phyloP scores from a whole-genome alignment of 208 protist genomes.

The Leishmania mexicana region DNA sequence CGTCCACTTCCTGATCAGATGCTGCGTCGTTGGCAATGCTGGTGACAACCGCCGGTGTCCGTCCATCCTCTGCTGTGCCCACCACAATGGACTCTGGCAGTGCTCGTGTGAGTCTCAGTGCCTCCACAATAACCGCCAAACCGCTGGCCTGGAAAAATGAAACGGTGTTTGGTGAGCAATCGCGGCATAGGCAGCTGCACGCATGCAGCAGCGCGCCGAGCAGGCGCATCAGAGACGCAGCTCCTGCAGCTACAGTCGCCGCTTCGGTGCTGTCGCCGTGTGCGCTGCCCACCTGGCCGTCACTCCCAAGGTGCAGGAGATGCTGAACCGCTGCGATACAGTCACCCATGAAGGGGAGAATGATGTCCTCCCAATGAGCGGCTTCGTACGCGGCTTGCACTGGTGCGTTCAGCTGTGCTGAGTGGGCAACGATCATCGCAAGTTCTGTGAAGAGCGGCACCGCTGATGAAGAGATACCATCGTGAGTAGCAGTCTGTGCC shows the following conservation, averaged over 20 bases:
- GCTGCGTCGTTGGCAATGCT: neutral
- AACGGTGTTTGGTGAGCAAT: slow-evolving; percentile 46
- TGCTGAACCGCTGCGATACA: neutral
- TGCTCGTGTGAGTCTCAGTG: slow-evolving; percentile 14
- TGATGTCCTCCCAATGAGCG: slow-evolving; percentile 33
- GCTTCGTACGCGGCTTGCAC: slow-evolving; percentile 56
- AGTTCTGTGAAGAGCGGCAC: slow-evolving; percentile 14
- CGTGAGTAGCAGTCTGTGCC: neutral
- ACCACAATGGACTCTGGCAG: neutral
- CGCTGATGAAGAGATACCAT: neutral
- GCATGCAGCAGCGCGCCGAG: slow-evolving; percentile 58
- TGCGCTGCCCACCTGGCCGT: neutral
- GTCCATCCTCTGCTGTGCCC: neutral
- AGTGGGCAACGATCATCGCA: slow-evolving; percentile 36
- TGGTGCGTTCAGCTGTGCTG: slow-evolving; percentile 65
- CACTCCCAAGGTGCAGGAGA: neutral
- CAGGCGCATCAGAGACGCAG: slow-evolving; percentile 14
- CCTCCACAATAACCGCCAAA: slow-evolving; percentile 23
- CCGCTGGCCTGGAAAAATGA: slow-evolving; percentile 47
- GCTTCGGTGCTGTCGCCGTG: neutral
- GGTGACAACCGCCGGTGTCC: neutral
- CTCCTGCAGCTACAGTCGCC: neutral
- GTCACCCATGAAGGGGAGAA: slow-evolving; percentile 30
- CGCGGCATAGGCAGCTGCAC: slow-evolving; percentile 75
- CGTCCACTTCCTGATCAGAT: neutral